A percentile compares a stretch with the other conserved stretches of the same genome.
Conservation (phyloP, 768 basidiomycete species). For the Leccinellum luteum region DNA sequence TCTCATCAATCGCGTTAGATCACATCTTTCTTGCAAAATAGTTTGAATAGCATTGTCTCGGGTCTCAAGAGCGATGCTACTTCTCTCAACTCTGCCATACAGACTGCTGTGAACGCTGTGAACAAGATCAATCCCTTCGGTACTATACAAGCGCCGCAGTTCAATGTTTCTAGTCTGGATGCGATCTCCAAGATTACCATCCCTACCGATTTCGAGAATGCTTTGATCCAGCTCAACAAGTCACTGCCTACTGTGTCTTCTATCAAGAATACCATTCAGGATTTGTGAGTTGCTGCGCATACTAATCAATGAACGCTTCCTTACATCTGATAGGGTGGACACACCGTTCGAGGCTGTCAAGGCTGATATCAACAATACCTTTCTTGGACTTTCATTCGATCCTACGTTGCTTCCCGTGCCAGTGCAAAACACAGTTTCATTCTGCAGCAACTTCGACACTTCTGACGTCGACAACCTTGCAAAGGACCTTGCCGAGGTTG, state of each 20-base stretch:
- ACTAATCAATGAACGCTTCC: not conserved
- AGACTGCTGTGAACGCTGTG: conserved; percentile 58
- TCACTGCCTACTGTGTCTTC: conserved; percentile 77
- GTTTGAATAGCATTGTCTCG: conserved; percentile 59
- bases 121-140: conserved; percentile 77
- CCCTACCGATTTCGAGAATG: conserved; percentile 70
- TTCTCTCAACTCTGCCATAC: conserved; percentile 66
- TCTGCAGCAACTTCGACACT: conserved; percentile 79
- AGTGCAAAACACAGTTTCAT: conserved; percentile 58
- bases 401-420: conserved; percentile 77
- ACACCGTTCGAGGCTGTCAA: conserved; percentile 88
- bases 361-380: conserved; percentile 85
- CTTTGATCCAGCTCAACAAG: conserved; percentile 73
- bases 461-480: conserved; percentile 86
- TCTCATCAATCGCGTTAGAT: conserved; percentile 46
- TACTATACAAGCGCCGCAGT: conserved; percentile 65
- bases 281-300: conserved; percentile 51
- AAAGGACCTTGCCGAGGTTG: conserved; percentile 70
- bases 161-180: conserved; percentile 72
- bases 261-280: conserved; percentile 64
- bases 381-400: conserved; percentile 69
- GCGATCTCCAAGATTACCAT: conserved; percentile 76
- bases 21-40: conserved; percentile 60
- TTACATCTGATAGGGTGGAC: conserved; percentile 52
- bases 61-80: conserved; percentile 70